Percentiles rank a stretch among this genome's conserved stretches.
Evolutionary conservation across 2,329 filamentous ascomycete species (phyloP).

Genomic region (Cladobotryum protrusum): DNA sequence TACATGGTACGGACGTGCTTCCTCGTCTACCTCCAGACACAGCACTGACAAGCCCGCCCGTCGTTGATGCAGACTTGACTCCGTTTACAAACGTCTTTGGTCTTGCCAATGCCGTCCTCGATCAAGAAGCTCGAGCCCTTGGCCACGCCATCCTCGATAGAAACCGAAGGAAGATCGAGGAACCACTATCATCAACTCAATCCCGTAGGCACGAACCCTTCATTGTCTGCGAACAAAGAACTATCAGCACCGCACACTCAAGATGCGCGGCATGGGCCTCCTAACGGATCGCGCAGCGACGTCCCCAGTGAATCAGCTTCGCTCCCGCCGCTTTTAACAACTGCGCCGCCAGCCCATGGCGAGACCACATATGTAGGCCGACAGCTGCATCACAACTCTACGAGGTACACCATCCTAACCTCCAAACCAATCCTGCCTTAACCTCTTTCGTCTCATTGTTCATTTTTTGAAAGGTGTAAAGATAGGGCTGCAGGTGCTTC

Average conservation of each 20-base stretch:
- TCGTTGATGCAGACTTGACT: background rate
- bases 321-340: background rate
- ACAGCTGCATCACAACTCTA: background rate
- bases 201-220: too few relatives aligned
- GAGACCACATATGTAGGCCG: background rate
- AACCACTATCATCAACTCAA: background rate
- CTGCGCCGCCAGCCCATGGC: background rate
- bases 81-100: background rate
- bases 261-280: background rate
- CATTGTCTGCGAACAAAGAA: background rate
- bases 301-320: background rate
- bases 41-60: background rate
- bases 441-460: background rate
- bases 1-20: background rate
- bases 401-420: background rate
- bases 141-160: background rate
- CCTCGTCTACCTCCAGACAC: background rate
- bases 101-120: slow-evolving; percentile 1
- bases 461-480: too few relatives aligned
- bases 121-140: background rate
- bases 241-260: background rate
- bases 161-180: background rate
- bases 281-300: background rate
- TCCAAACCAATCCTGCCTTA: background rate
- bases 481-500: too few relatives aligned